Percentiles rank a stretch among this genome's conserved stretches.
These are phyloP conservation scores for Penicillium cosmopolitanum DNA, from an alignment of 495 filamentous ascomycete species.

Conservation along the genomic window DNA sequence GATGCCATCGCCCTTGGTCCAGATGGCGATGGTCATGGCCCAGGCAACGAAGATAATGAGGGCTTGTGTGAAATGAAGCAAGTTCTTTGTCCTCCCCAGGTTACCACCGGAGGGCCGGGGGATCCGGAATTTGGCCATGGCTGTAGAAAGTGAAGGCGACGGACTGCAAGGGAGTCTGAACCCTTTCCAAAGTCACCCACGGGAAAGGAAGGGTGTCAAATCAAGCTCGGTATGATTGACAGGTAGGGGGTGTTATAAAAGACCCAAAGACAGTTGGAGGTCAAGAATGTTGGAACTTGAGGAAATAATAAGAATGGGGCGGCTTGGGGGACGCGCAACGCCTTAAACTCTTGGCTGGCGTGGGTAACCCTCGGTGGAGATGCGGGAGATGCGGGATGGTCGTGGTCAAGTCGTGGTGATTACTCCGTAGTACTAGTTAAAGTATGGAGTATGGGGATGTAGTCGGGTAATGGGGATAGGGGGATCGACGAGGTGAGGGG, in stretches of 20 bases:
- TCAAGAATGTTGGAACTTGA: background rate
- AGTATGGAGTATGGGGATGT: background rate
- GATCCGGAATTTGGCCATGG: conserved; percentile 37
- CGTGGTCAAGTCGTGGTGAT: background rate
- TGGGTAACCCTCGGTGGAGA: background rate
- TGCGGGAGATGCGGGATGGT: background rate
- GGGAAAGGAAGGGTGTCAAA: background rate
- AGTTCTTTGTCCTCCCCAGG: conserved; percentile 51
- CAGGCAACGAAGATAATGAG: conserved; percentile 71
- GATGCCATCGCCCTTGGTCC: conserved; percentile 63
- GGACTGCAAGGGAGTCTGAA: conserved; percentile 31
- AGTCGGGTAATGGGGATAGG: no score
- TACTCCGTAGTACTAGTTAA: no score
- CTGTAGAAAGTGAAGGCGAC: conserved; percentile 8
- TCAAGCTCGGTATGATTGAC: conserved; percentile 7
- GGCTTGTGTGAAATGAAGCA: conserved; percentile 59
- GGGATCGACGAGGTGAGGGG: conserved; percentile 13
- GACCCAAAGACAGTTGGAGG: background rate
- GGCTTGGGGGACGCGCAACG: conserved; percentile 16
- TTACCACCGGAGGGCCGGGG: conserved; percentile 38
- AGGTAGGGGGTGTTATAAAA: background rate
- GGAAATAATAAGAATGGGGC: conserved; percentile 2
- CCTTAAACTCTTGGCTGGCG: conserved; percentile 12
- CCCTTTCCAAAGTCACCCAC: conserved; percentile 14
- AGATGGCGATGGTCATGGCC: conserved; percentile 73